These are phyloP conservation scores for Heliocybe sulcata DNA, from an alignment of 1,284 basidiomycete genomes.

Conservation along the genomic window DNA sequence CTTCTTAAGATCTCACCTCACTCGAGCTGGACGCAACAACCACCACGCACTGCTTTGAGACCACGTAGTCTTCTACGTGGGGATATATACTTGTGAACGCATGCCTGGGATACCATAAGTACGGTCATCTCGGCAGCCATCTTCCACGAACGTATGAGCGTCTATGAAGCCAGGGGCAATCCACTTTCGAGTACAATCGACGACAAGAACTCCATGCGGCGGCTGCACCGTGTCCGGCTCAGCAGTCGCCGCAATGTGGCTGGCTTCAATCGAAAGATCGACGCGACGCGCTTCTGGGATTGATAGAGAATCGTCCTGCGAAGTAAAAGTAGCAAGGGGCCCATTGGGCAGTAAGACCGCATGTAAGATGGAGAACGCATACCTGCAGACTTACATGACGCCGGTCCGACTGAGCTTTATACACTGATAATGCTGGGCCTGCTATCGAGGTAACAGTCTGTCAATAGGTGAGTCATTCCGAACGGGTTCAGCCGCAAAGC, in stretches of 20 bases:
- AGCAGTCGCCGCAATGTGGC: constrained; percentile 12
- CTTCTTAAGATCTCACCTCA: no score
- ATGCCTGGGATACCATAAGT: constrained; percentile 15
- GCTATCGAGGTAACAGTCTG: no score
- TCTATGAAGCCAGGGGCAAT: constrained; percentile 24
- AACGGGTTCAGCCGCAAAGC: no score
- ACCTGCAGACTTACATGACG: no score
- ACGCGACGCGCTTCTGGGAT: constrained; percentile 8
- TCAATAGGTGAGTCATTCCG: no score
- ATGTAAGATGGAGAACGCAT: no score
- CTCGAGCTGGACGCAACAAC: no score
- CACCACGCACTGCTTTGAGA: constrained; percentile 1
- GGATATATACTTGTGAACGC: constrained; percentile 21
- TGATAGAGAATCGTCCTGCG: constrained; percentile 14
- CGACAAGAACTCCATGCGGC: constrained; percentile 6
- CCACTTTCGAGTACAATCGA: constrained; percentile 24
- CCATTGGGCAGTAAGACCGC: constrained; percentile 1
- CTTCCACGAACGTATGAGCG: constrained; percentile 18
- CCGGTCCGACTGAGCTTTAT: no score
- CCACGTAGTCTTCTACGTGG: constrained; percentile 1
- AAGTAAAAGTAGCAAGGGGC: constrained; percentile 16
- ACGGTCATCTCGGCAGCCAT: neutral
- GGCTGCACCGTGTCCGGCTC: constrained; percentile 8
- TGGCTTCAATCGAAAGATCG: constrained; percentile 20
- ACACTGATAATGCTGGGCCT: no score